Evolutionary conservation across 169 alveolate genomes (phyloP).

Genomic region (Plasmodium coatneyi): DNA sequence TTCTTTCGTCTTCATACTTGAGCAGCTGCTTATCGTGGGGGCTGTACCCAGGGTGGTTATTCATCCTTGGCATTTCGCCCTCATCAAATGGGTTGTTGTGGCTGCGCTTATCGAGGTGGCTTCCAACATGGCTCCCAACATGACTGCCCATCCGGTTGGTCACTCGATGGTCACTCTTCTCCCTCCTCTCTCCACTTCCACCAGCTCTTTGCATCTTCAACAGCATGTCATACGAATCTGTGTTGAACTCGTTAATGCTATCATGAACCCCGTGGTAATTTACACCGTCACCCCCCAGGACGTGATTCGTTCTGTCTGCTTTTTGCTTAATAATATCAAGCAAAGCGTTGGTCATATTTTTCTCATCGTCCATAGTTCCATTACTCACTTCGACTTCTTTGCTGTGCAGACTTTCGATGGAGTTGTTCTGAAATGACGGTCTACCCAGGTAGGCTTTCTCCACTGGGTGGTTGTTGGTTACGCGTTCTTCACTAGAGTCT

Average conservation of each 20-base stretch:
- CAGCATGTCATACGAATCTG: conserved; percentile 35
- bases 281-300: background rate
- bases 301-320: background rate
- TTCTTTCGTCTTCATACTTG: background rate
- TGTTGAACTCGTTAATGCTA: background rate
- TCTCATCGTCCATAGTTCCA: conserved; percentile 2
- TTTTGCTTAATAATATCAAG: conserved; percentile 34
- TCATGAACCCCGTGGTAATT: background rate
- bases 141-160: background rate
- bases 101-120: background rate
- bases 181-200: conserved; percentile 27
- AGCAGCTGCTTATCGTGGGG: background rate
- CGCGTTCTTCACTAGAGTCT: background rate
- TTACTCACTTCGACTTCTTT: background rate
- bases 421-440: background rate
- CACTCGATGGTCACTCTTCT: background rate
- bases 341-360: conserved; percentile 25
- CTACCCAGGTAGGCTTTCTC: background rate
- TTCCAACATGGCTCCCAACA: background rate
- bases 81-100: background rate
- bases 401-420: background rate
- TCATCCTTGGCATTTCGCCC: background rate
- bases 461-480: background rate
- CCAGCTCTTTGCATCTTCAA: conserved; percentile 23
- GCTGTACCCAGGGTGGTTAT: background rate